phyloP scores from a whole-genome alignment of 371 early-diverging fungal species.

The Mortierella sp. region DNA sequence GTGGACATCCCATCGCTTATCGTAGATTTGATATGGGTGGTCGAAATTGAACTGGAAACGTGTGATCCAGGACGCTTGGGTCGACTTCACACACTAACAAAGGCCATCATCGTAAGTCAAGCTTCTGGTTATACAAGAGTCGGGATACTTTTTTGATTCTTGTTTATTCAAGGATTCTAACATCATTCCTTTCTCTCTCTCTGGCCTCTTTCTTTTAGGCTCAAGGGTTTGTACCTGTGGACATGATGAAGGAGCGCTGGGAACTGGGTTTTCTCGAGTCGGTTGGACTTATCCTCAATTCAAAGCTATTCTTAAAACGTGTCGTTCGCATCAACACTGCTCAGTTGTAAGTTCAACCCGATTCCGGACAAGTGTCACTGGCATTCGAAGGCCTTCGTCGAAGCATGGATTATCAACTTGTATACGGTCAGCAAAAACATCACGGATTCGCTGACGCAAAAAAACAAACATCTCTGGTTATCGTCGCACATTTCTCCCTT shows the following conservation, averaged over 20 bases:
- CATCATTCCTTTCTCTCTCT: too few relatives aligned
- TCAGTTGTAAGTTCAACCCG: constrained; percentile 58
- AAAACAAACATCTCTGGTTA: not conserved
- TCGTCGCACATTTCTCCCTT: not conserved
- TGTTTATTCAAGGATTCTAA: not conserved
- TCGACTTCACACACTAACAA: constrained; percentile 15
- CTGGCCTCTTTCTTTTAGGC: constrained; percentile 7
- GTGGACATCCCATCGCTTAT: constrained; percentile 20
- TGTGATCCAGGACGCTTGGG: not conserved
- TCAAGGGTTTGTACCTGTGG: constrained; percentile 25
- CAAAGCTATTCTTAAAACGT: constrained; percentile 61
- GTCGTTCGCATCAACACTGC: constrained; percentile 74
- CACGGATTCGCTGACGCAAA: not conserved
- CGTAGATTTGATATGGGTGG: constrained; percentile 41
- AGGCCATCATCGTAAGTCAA: constrained; percentile 31
- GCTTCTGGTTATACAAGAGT: not conserved
- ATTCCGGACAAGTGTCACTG: too few relatives aligned
- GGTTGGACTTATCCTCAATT: constrained; percentile 61
- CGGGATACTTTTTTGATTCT: not conserved
- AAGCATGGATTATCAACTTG: too few relatives aligned
- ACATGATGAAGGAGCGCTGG: constrained; percentile 48
- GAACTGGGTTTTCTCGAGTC: constrained; percentile 58
- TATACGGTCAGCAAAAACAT: not conserved
- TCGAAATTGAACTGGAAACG: constrained; percentile 30
- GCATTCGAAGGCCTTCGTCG: not conserved